phyloP scores from a whole-genome alignment of 106 monocot genomes.

The Alisma plantagoaquatica region DNA sequence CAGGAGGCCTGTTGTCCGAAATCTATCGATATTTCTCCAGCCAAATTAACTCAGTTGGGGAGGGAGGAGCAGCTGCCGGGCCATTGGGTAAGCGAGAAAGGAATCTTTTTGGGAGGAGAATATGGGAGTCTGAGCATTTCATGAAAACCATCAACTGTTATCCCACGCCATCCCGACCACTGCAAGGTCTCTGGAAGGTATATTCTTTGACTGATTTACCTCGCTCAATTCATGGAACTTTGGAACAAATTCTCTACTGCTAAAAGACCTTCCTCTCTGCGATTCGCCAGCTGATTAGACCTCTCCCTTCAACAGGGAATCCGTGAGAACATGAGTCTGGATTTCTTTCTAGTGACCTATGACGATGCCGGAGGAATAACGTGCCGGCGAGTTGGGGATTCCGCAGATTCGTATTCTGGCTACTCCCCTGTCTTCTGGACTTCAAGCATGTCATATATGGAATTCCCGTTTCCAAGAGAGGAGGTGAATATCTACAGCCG shows the following conservation, averaged over 20 bases:
- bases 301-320: constrained; percentile 55
- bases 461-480: constrained; percentile 50
- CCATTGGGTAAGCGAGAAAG: constrained; percentile 12
- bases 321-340: constrained; percentile 52
- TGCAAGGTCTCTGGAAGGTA: constrained; percentile 91
- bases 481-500: constrained; percentile 42
- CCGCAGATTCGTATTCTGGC: constrained; percentile 37
- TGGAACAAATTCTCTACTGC: neutral
- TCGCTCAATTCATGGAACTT: neutral
- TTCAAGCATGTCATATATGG: constrained; percentile 46
- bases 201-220: neutral
- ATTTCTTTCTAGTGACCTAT: constrained; percentile 66
- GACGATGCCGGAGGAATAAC: constrained; percentile 73
- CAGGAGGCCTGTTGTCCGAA: constrained; percentile 37
- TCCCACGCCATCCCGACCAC: constrained; percentile 40
- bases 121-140: constrained; percentile 52
- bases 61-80: constrained; percentile 29
- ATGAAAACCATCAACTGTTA: constrained; percentile 41
- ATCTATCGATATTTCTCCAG: constrained; percentile 69
- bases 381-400: constrained; percentile 56
- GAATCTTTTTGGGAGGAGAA: constrained; percentile 15
- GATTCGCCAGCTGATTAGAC: neutral
- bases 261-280: neutral
- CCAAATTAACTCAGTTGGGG: constrained; percentile 35
- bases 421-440: constrained; percentile 71